Conservation (phyloP, 1,284 basidiomycete species). For the Tilletia indica region DNA sequence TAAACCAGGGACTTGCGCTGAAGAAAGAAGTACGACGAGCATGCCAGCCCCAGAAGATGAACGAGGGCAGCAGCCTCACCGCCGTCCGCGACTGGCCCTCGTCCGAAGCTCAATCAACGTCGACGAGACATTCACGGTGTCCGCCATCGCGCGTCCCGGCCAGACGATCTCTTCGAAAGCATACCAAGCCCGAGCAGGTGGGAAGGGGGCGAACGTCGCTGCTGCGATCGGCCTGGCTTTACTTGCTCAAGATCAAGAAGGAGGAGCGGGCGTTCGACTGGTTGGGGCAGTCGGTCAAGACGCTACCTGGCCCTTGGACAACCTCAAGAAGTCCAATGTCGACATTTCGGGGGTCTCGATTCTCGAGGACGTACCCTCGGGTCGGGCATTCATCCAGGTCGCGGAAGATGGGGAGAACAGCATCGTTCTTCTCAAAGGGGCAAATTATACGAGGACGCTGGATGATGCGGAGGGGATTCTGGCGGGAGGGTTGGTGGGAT, state of each 20-base stretch:
- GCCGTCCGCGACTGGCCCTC: conserved; percentile 31
- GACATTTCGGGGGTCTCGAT: conserved; percentile 32
- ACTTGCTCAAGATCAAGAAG: not conserved
- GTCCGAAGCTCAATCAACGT: conserved; percentile 54
- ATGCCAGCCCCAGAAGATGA: no score
- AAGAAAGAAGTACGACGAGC: no score
- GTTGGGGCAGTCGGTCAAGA: conserved; percentile 49
- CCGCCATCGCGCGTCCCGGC: conserved; percentile 46
- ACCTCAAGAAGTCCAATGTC: conserved; percentile 29
- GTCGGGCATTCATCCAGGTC: conserved; percentile 54
- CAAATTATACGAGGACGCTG: conserved; percentile 39
- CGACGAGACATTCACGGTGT: conserved; percentile 50
- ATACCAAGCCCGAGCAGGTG: conserved; percentile 44
- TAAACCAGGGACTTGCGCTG: no score
- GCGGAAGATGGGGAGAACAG: conserved; percentile 50
- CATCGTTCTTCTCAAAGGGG: conserved; percentile 52
- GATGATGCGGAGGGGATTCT: conserved; percentile 31
- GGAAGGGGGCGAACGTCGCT: conserved; percentile 53
- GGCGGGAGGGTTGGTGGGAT: not conserved
- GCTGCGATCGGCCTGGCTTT: conserved; percentile 44
- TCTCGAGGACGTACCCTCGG: conserved; percentile 39
- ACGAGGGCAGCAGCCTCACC: no score
- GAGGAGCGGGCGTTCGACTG: conserved; percentile 26
- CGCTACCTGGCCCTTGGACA: conserved; percentile 29
- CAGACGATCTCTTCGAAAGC: conserved; percentile 49